phyloP scores from a whole-genome alignment of 176 grass and related monocot genomes.

The Juncus inflexus region DNA sequence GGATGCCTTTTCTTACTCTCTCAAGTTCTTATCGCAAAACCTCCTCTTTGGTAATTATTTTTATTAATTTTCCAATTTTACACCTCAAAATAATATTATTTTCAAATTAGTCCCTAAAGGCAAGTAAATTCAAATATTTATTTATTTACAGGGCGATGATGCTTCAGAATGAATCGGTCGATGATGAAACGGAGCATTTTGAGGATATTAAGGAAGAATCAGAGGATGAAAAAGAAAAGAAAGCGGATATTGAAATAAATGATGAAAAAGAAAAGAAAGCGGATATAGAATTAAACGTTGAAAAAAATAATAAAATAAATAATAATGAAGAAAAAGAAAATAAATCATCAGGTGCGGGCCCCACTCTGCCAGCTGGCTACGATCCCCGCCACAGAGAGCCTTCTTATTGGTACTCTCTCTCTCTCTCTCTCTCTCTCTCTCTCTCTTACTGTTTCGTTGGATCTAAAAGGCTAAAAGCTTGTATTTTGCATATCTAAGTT shows the following conservation, averaged over 20 bases:
- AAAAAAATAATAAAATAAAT: slow-evolving; percentile 28
- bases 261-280: slow-evolving; percentile 20
- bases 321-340: slow-evolving; percentile 32
- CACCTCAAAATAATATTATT: neutral
- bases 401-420: slow-evolving; percentile 72
- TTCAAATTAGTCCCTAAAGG: slow-evolving; percentile 9
- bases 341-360: slow-evolving; percentile 29
- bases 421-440: neutral
- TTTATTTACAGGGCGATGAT: slow-evolving; percentile 48
- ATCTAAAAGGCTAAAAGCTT: too few species aligned
- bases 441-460: too few species aligned
- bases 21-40: slow-evolving; percentile 78
- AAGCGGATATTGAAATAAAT: neutral
- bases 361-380: slow-evolving; percentile 41
- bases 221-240: slow-evolving; percentile 22
- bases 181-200: slow-evolving; percentile 90
- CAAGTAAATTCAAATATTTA: slow-evolving; percentile 16
- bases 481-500: too few species aligned
- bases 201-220: slow-evolving; percentile 64
- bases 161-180: slow-evolving; percentile 82
- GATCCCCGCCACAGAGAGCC: slow-evolving; percentile 85
- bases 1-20: slow-evolving; percentile 92
- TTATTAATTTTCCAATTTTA: neutral
- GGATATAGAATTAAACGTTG: slow-evolving; percentile 36
- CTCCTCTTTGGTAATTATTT: slow-evolving; percentile 68